Evolutionary conservation across 306 rosid species (phyloP).

Genomic region (Dryas alaskensis): DNA sequence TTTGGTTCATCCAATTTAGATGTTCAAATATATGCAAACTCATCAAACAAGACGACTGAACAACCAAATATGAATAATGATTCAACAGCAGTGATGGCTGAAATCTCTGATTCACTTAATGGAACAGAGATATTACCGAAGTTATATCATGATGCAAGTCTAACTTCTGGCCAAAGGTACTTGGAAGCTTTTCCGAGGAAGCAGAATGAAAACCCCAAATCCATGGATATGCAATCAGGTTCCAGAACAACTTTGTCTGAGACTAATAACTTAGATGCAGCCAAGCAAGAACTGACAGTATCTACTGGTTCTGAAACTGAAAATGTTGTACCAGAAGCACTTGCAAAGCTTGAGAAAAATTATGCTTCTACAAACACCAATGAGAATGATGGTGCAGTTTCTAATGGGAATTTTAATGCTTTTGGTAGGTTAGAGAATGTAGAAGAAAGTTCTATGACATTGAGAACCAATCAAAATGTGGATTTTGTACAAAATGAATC

Average conservation of each 20-base stretch:
- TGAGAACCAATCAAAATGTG: background rate
- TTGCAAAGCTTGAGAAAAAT: background rate
- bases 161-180: conserved; percentile 19
- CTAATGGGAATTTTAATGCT: conserved; percentile 2
- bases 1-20: conserved; percentile 21
- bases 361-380: background rate
- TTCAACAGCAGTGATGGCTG: conserved; percentile 13
- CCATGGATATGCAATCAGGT: conserved; percentile 1
- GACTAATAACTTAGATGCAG: conserved; percentile 1
- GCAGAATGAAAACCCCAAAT: background rate
- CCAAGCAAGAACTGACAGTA: background rate
- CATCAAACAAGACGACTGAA: conserved; percentile 13
- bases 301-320: conserved; percentile 9
- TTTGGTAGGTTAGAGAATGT: background rate
- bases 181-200: conserved; percentile 1
- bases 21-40: conserved; percentile 13
- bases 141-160: background rate
- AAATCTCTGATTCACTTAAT: conserved; percentile 20
- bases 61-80: conserved; percentile 10
- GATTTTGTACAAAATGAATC: background rate
- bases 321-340: background rate
- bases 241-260: background rate
- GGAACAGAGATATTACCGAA: conserved; percentile 11
- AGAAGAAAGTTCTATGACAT: background rate
- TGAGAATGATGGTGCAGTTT: background rate